Evolutionary conservation across 2,329 filamentous ascomycete genomes (phyloP), one percentile per base, ranked within the genome.

Genomic region (Stenocarpella maydis): DNA sequence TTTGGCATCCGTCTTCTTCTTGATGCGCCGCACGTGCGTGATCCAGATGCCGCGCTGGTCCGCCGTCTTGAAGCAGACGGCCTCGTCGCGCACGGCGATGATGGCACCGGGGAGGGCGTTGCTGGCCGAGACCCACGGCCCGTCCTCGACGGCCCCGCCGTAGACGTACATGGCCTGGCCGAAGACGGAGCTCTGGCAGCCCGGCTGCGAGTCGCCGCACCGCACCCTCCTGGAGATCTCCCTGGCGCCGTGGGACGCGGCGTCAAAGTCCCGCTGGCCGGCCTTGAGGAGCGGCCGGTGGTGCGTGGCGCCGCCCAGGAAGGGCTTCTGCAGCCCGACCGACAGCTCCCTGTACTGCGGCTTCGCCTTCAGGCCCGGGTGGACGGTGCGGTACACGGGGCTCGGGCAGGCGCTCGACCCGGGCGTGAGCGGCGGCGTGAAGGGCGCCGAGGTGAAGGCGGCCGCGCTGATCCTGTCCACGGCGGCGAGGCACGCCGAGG

Each of bases 31-130:
- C 9, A 81, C 67, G 67, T 82, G 80, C 0, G 80, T 80, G 69
- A 83, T 79, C 81, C 81, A 83, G 52, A 83, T 69, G 39, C 80
- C 81, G 34, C 78, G 79, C 52, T 77, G 75, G 55, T 83, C 81
- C 45, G 75, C 76, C 0, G 81, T 80, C 6, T 77, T 75, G 45
- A 83, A 73, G 73, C 81, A 82, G 3, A 78, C 74, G 1, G 77
- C 76, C 24, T 78, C 76, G 61, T 78, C 78, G 9, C 81, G 77
- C n/a, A 76, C 74, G 12, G 78, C 81, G 7, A 82, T 70, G 53
- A 82, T 73, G 12, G 72, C 74, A 5, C 77, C 76, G 7, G 69
- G 75, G 17, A 52, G 63, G 12, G 69, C 63, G 9, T 70, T 70
- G 21, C 53, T 49, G 6, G 61, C 12, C 67, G 74, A 21, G 72